Evolutionary conservation across 768 basidiomycete genomes (phyloP).

Genomic region (Gelatoporia subvermispora): DNA sequence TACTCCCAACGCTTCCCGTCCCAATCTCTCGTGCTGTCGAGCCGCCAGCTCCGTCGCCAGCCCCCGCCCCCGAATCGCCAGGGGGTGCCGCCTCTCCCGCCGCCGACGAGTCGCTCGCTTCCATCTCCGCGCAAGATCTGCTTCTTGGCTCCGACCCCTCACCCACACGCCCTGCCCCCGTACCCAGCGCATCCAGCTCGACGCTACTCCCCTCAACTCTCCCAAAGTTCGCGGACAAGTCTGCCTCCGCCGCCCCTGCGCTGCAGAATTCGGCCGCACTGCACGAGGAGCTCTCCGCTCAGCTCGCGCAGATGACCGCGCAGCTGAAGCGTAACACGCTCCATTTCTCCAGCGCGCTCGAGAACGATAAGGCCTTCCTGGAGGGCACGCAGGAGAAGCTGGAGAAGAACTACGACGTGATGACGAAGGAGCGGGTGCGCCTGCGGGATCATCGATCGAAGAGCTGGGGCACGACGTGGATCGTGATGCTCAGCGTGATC

Average conservation of each 20-base stretch:
- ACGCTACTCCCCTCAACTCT: slow-evolving; percentile 26
- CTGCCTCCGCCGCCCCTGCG: slow-evolving; percentile 24
- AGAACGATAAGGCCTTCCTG: slow-evolving; percentile 69
- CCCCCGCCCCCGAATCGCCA: slow-evolving; percentile 12
- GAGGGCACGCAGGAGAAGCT: slow-evolving; percentile 66
- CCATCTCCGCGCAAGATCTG: slow-evolving; percentile 31
- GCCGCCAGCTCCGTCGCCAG: slow-evolving; percentile 13
- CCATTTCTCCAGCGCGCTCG: slow-evolving; percentile 70
- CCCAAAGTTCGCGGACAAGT: slow-evolving; percentile 8
- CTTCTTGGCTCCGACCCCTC: slow-evolving; percentile 34
- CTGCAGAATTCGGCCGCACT: slow-evolving; percentile 54
- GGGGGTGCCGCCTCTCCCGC: slow-evolving; percentile 4
- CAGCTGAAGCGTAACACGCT: slow-evolving; percentile 82
- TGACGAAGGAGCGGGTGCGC: slow-evolving; percentile 58
- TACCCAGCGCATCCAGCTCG: slow-evolving; percentile 21
- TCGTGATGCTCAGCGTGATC: slow-evolving; percentile 47
- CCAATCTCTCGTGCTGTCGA: slow-evolving; percentile 26
- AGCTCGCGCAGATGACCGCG: slow-evolving; percentile 80
- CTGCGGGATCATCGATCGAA: slow-evolving; percentile 41
- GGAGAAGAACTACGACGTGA: slow-evolving; percentile 64
- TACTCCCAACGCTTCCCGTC: slow-evolving; percentile 51
- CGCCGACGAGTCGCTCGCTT: slow-evolving; percentile 16
- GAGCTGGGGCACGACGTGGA: slow-evolving; percentile 50
- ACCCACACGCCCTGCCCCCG: slow-evolving; percentile 8
- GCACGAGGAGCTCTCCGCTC: slow-evolving; percentile 70